A percentile compares a stretch with the other conserved stretches of the same genome.
Evolutionary conservation across 2,329 filamentous ascomycete genomes (phyloP).

Genomic region (Aspergillus novoparasiticus): DNA sequence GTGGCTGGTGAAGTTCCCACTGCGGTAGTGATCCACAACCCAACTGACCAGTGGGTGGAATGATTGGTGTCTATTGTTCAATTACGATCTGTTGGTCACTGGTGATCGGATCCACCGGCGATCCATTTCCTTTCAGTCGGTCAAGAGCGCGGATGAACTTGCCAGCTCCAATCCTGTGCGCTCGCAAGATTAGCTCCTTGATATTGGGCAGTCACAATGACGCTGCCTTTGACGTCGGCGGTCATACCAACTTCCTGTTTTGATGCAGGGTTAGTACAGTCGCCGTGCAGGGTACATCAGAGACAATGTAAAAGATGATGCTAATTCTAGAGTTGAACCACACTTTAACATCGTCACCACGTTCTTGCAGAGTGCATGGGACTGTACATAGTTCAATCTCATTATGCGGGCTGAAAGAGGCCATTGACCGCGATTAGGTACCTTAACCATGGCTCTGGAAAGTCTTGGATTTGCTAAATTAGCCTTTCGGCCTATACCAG

Average conservation of each 20-base stretch:
- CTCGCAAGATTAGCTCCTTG: background rate
- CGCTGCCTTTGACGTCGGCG: conserved; percentile 5
- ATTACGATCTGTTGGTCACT: background rate
- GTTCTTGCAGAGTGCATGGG: background rate
- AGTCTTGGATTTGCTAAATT: background rate
- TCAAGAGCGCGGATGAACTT: background rate
- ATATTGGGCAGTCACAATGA: conserved; percentile 5
- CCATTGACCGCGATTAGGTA: too few relatives aligned
- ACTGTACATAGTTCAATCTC: background rate
- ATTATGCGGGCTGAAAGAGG: background rate
- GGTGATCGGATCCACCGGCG: background rate
- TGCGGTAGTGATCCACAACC: background rate
- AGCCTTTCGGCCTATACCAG: background rate
- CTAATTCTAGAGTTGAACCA: background rate
- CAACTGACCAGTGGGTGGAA: background rate
- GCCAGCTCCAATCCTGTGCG: background rate
- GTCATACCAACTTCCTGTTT: conserved; percentile 3
- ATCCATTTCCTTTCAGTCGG: background rate
- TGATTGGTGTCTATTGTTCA: background rate
- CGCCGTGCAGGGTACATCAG: background rate
- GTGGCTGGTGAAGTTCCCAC: conserved; percentile 1
- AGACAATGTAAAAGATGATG: background rate
- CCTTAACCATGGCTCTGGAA: background rate
- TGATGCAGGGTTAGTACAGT: background rate
- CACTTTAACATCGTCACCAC: background rate